Base-by-base conservation (phyloP, 2,329 filamentous ascomycete species). In the Pseudocercospora pini-densiflorae region DNA sequence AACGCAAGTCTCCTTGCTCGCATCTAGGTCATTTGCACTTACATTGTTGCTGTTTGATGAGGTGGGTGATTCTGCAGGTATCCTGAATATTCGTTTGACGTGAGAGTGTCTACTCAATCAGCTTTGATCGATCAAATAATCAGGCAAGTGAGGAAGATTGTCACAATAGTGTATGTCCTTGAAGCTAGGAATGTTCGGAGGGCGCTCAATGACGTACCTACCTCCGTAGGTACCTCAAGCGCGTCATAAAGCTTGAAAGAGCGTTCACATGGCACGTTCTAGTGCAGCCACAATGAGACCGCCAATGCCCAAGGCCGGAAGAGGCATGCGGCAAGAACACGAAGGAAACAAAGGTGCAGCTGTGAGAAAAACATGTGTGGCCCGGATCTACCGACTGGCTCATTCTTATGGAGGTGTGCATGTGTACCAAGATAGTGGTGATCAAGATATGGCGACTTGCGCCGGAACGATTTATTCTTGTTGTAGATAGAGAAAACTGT, bases 241-340 rank as follows among this genome's bases (percentile, higher is more conserved):
- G 57, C 57, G 57, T 59, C 57, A 59, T 59, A 59, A 59, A 59
- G 57, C 57, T 8, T 59, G 57, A 45, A 59, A 59, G 40, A 45
- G 31, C 57, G 36, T 21, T 59, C 49, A 62, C 47, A 55, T 60
- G 36, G 45, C 57, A 33, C 58, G n/a, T 31, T 27, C 27, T 27
- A 31, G 16, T 55, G 23, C 51, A 33, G 51, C 51, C 51, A 55
- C 51, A 55, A n/a, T 31, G 51, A 55, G 16, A 31, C 1, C 14
- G 16, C 23, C 16, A 29, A 55, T 29, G 51, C 51, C 51, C 24
- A 55, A 33, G 24, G 14, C 51, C 21, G 51, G 27, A 29, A 9
- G 27, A 9, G 24, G 5, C 8, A n/a, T 55, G 27, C 51, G 51
- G 51, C 51, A 29, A 54, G 40, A n/a, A 60, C 23, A 31, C 19